Evolutionary conservation across 129 eudicot genomes (phyloP), one percentile per base, ranked within the genome.

Genomic region (Calendula officinalis): DNA sequence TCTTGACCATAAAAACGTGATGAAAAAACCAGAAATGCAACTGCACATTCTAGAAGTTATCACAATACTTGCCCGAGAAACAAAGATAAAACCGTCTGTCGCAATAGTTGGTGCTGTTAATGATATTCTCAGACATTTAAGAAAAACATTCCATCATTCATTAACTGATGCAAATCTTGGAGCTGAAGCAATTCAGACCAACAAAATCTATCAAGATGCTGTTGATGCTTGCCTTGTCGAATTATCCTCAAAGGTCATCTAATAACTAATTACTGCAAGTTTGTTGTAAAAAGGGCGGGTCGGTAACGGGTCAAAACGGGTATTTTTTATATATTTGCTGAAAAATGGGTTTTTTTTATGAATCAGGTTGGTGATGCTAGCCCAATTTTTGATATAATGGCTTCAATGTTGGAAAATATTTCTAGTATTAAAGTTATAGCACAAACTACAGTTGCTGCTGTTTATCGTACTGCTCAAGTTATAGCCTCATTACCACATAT

Each of bases 351-450:
- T 17, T 61, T 14, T 57, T 49, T 77, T 66, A 55, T 60, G 6
- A 65, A 74, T 49, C 74, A 86, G 95, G 89, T 80, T 48, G 95
- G 95, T 66, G 95, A 86, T 75, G 82, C 95, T 56, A 86, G 89
- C 79, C 95, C 89, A 7, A 80, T 86, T 50, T 82, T 86, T 56
- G 95, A 86, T 66, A 81, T 83, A 57, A 82, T 86, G 95, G 89
- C 95, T 71, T 84, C 66, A 74, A 86, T 83, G 95, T 51, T 86
- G 80, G 95, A 86, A 66, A 86, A 82, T 80, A 77, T 86, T 46
- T 80, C 95, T 51, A 75, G 27, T 57, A 74, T 80, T 71, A 67
- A 84, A 60, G 74, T 75, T 47, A 80, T 83, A 80, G 84, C 95
- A 36, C 82, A 84, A 75, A 86, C 82, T 38, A 80, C 86, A 64